Conservation (phyloP, 345 rosid species). For the Populus euphratica region DNA sequence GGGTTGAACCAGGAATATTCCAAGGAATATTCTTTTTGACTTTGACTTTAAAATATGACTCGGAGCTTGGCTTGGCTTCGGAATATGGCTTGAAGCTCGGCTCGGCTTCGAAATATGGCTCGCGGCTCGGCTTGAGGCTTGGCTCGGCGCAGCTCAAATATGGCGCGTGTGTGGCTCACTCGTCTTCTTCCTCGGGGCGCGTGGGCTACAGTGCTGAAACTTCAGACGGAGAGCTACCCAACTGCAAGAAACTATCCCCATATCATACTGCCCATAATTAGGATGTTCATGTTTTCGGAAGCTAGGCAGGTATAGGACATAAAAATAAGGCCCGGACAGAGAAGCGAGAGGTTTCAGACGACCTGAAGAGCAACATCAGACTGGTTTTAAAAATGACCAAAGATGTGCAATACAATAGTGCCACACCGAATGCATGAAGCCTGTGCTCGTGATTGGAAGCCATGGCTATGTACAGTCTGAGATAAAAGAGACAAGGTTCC, state of each 20-base stretch:
- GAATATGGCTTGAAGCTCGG: too few relatives aligned
- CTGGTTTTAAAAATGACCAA: constrained; percentile 40
- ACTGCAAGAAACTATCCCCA: neutral
- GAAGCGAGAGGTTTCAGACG: constrained; percentile 22
- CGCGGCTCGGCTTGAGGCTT: too few relatives aligned
- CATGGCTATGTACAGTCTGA: constrained; percentile 13
- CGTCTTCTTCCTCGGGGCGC: too few relatives aligned
- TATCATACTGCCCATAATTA: neutral
- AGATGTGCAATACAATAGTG: neutral
- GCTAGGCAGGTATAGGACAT: neutral
- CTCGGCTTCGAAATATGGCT: too few relatives aligned
- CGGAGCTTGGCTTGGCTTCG: too few relatives aligned
- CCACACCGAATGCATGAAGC: neutral
- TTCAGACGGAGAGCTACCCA: too few relatives aligned
- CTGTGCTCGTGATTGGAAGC: constrained; percentile 1
- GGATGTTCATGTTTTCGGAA: neutral
- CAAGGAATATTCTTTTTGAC: too few relatives aligned
- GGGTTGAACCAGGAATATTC: too few relatives aligned
- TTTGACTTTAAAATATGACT: too few relatives aligned
- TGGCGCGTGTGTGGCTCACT: too few relatives aligned
- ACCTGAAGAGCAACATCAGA: constrained; percentile 71
- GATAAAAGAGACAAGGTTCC: neutral
- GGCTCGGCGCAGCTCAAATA: too few relatives aligned
- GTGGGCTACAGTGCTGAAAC: too few relatives aligned
- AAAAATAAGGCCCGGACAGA: neutral